These are phyloP conservation scores for Cornus kousa DNA, from an alignment of 148 eudicot genomes.

Conservation along the genomic window DNA sequence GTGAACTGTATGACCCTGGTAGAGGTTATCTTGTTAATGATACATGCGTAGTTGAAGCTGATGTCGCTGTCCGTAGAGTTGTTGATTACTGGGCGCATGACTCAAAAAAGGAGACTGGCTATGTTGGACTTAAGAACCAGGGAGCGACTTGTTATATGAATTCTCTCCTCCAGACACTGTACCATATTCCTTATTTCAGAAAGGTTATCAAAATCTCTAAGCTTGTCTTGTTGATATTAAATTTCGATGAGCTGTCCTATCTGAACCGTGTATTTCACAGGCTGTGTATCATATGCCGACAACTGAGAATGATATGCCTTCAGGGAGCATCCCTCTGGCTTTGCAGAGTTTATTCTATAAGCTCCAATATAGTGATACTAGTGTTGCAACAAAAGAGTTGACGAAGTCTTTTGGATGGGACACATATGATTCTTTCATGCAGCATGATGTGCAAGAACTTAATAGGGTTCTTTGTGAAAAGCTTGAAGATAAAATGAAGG, in stretches of 20 bases:
- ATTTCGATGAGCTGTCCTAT: neutral
- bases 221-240: neutral
- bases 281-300: constrained; percentile 38
- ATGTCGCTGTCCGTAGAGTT: constrained; percentile 20
- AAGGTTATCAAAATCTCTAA: constrained; percentile 15
- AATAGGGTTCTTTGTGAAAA: constrained; percentile 91
- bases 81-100: constrained; percentile 31
- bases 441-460: constrained; percentile 97
- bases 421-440: constrained; percentile 97
- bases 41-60: constrained; percentile 20
- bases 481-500: constrained; percentile 99
- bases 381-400: constrained; percentile 94
- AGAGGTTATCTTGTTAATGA: constrained; percentile 25
- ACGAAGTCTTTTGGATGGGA: constrained; percentile 99
- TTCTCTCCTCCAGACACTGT: constrained; percentile 35
- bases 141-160: constrained; percentile 46
- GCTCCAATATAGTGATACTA: constrained; percentile 54
- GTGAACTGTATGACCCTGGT: constrained; percentile 20
- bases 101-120: constrained; percentile 35
- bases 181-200: constrained; percentile 37
- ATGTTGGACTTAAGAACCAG: constrained; percentile 31
- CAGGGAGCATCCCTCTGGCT: constrained; percentile 35
- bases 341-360: constrained; percentile 35
- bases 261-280: constrained; percentile 45
- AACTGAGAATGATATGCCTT: constrained; percentile 34